phyloP scores from a whole-genome alignment of 148 eudicot species.

The Cornus suecica region DNA sequence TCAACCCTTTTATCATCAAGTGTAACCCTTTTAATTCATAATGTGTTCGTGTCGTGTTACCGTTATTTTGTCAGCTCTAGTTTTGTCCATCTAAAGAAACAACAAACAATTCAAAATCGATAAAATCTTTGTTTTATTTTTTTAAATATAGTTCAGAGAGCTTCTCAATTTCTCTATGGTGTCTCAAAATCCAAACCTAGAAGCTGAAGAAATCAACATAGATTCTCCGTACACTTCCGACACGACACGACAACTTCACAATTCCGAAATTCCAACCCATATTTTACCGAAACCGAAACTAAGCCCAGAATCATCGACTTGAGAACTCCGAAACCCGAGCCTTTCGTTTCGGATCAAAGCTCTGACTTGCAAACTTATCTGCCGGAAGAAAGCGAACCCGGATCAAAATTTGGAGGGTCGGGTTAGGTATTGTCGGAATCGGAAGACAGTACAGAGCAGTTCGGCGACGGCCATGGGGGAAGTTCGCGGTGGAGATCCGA shows the following conservation, averaged over 20 bases:
- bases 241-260: background rate
- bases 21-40: no score
- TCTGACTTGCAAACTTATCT: background rate
- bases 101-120: no score
- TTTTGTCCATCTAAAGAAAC: no score
- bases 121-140: no score
- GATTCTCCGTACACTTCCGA: background rate
- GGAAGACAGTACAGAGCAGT: conserved; percentile 35
- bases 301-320: conserved; percentile 5
- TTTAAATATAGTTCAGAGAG: no score
- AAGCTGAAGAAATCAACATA: no score
- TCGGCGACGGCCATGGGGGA: conserved; percentile 50
- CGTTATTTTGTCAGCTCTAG: no score
- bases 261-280: conserved; percentile 8
- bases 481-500: conserved; percentile 51
- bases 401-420: background rate
- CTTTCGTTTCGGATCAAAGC: background rate
- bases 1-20: no score
- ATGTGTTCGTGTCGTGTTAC: no score
- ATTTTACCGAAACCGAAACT: conserved; percentile 13
- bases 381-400: background rate
- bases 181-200: no score
- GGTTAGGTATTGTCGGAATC: background rate
- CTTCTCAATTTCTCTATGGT: no score
- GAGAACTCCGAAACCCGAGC: background rate